Conservation (phyloP, 768 basidiomycete species). For the Favolaschia claudopus region DNA sequence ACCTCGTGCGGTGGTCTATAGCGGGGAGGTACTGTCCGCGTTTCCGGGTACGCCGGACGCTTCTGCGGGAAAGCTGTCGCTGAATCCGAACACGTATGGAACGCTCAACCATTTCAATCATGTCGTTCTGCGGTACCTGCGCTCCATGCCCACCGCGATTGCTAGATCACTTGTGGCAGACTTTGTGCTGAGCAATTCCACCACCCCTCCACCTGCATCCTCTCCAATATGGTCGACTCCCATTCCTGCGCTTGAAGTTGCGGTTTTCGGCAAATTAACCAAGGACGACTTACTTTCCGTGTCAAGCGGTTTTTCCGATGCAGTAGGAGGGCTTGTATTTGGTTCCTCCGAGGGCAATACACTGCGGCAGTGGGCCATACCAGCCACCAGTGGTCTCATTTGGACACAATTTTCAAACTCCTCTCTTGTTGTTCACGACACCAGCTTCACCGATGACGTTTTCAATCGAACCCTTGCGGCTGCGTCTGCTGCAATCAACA, state of each 20-base stretch:
- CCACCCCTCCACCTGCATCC: constrained; percentile 49
- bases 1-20: constrained; percentile 60
- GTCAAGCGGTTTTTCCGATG: constrained; percentile 58
- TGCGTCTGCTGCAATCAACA: constrained; percentile 44
- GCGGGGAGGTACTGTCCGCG: constrained; percentile 57
- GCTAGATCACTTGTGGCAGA: constrained; percentile 57
- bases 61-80: constrained; percentile 33
- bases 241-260: constrained; percentile 66
- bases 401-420: constrained; percentile 65
- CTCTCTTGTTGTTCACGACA: constrained; percentile 58
- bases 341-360: constrained; percentile 58
- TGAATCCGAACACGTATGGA: constrained; percentile 62
- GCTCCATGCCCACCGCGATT: constrained; percentile 54
- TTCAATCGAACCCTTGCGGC: constrained; percentile 62
- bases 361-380: constrained; percentile 64
- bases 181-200: constrained; percentile 51
- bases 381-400: constrained; percentile 44
- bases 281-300: constrained; percentile 56
- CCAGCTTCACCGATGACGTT: constrained; percentile 46
- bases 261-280: constrained; percentile 64
- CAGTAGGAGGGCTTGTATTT: constrained; percentile 63
- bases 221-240: constrained; percentile 50
- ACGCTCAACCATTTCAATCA: constrained; percentile 62
- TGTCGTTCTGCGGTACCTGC: constrained; percentile 63
- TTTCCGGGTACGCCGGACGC: constrained; percentile 46